A percentile compares a stretch with the other conserved stretches of the same genome.
Evolutionary conservation across 495 filamentous ascomycete species (phyloP).

Genomic region (Aspergillus sclerotioniger): DNA sequence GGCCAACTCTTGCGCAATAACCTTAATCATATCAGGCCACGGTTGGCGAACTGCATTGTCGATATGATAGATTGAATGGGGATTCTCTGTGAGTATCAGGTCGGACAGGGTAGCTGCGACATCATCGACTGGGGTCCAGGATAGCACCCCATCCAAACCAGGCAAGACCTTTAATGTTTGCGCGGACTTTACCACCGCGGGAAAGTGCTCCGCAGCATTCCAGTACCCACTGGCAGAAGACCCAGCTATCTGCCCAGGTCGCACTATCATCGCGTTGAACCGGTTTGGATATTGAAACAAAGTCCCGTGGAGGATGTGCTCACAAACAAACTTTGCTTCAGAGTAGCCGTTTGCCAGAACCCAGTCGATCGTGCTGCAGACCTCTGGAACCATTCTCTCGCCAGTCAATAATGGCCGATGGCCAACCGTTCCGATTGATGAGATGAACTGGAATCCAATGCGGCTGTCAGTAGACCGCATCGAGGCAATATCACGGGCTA

Average conservation of each 20-base stretch:
- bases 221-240: slow-evolving; percentile 49
- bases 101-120: slow-evolving; percentile 41
- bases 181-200: slow-evolving; percentile 50
- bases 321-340: slow-evolving; percentile 52
- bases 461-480: slow-evolving; percentile 20
- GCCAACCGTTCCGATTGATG: slow-evolving; percentile 52
- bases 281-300: slow-evolving; percentile 39
- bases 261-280: slow-evolving; percentile 44
- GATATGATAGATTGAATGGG: slow-evolving; percentile 52
- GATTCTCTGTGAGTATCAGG: slow-evolving; percentile 26
- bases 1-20: slow-evolving; percentile 42
- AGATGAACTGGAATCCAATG: slow-evolving; percentile 52
- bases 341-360: slow-evolving; percentile 47
- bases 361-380: slow-evolving; percentile 25
- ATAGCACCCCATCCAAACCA: slow-evolving; percentile 38
- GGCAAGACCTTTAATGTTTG: slow-evolving; percentile 47
- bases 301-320: slow-evolving; percentile 49
- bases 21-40: slow-evolving; percentile 40
- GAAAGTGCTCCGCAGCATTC: slow-evolving; percentile 50
- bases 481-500: slow-evolving; percentile 35
- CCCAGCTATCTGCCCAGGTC: slow-evolving; percentile 51
- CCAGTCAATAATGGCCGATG: slow-evolving; percentile 31
- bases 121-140: slow-evolving; percentile 51
- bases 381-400: slow-evolving; percentile 27
- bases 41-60: slow-evolving; percentile 53